Evolutionary conservation across 2,329 filamentous ascomycete genomes (phyloP), one percentile per base, ranked within the genome.

Genomic region (Zalaria obscura): DNA sequence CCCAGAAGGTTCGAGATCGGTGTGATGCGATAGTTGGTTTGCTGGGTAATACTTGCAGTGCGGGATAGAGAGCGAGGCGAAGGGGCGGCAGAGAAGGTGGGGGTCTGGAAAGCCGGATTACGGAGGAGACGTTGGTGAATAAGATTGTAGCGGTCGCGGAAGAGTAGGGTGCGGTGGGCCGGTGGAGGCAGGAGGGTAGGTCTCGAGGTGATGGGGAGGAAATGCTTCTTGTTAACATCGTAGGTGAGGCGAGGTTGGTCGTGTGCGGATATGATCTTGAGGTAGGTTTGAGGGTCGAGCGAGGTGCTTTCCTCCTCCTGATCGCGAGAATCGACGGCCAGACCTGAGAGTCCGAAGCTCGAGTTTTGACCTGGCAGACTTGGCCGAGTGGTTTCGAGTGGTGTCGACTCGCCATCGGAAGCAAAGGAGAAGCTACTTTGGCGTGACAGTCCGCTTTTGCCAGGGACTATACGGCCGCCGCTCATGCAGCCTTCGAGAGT

Each of bases 31-130:
- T 94, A 85, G 28, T 75, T 76, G 59, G 80, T 78, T 53, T 78
- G 75, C 9, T 63, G 37, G 10, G 65, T 66, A 44, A 47, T 68
- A 48, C 80, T 79, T 3, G 73, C 68, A 5, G 77, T 76, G 34
- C 73, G 70, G 47, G 70, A 70, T 2, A 79, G 61, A 2, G 71
- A 67, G n/a, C 56, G 57, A 10, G 63, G 62, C 39, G 65, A 59
- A 38, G 70, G 71, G 9, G 72, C 70, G 2, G 73, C 71, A 5
- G 80, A 75, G 42, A 93, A 78, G 18, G 81, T 72, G 1, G 87
- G 86, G 18, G 78, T 78, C 58, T 95, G 88, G 52, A 98, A 98
- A 18, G 84, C 80, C 60, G 95, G 87, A 56, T 95, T 95, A 38
- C 91, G 80, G 34, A 96, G 73, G 11, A 96, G 74, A 11, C 91